Percentiles rank a stretch among this genome's conserved stretches.
Conservation (phyloP, 805 yeast genomes). For the Spathaspora passalidarum region DNA sequence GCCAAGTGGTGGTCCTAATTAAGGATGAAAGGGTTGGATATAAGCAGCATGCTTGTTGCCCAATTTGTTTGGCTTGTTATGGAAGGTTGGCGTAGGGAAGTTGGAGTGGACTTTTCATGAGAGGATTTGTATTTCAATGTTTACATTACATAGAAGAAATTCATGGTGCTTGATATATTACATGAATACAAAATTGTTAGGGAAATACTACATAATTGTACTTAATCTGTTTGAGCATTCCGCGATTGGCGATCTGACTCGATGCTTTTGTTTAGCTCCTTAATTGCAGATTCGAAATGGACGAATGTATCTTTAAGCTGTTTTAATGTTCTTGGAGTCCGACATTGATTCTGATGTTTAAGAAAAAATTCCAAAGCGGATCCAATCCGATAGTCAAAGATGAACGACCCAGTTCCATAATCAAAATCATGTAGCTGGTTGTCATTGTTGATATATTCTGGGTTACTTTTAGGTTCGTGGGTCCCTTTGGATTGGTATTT, state of each 20-base stretch:
- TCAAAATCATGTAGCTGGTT: slow-evolving; percentile 15
- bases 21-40: too few species aligned
- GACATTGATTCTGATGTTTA: background rate
- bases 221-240: background rate
- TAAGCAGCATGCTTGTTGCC: too few species aligned
- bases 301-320: background rate
- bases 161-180: too few species aligned
- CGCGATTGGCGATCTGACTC: background rate
- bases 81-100: too few species aligned
- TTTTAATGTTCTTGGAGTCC: background rate
- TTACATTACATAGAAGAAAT: too few species aligned
- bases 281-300: background rate
- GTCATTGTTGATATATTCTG: slow-evolving; percentile 2
- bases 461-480: background rate
- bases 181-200: background rate
- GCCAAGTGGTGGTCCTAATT: too few species aligned
- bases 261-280: background rate
- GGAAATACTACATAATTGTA: too few species aligned
- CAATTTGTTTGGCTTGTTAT: too few species aligned
- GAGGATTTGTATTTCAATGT: background rate
- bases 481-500: background rate
- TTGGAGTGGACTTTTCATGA: too few species aligned
- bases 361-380: slow-evolving; percentile 1
- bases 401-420: slow-evolving; percentile 22
- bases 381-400: slow-evolving; percentile 23